These are phyloP conservation scores for Phytophthora cajani DNA, from an alignment of 352 stramenopile species.

Conservation along the genomic window DNA sequence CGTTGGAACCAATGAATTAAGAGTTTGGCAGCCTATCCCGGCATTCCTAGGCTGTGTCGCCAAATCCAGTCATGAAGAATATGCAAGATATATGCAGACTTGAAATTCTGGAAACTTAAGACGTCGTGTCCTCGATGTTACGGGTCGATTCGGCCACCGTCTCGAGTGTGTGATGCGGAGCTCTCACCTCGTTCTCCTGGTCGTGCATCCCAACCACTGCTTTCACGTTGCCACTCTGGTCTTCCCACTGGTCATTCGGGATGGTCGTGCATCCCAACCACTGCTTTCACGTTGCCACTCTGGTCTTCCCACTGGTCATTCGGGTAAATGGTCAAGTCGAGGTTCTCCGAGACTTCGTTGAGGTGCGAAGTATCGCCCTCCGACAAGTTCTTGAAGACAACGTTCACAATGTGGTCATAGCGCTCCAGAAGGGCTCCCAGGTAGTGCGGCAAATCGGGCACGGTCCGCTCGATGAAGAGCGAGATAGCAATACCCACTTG, in stretches of 20 bases:
- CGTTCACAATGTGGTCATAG: constrained; percentile 68
- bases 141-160: constrained; percentile 17
- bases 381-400: constrained; percentile 70
- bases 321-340: constrained; percentile 71
- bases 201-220: constrained; percentile 13
- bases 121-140: constrained; percentile 12
- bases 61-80: constrained; percentile 4
- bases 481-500: constrained; percentile 64
- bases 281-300: constrained; percentile 4
- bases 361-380: constrained; percentile 62
- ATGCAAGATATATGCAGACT: constrained; percentile 4
- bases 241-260: constrained; percentile 65
- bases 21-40: not conserved
- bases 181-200: constrained; percentile 22
- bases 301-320: constrained; percentile 68
- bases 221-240: constrained; percentile 22
- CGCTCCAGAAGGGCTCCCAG: constrained; percentile 57
- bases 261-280: constrained; percentile 48
- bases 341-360: constrained; percentile 62
- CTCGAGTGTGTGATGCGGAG: constrained; percentile 15
- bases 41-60: too few species aligned
- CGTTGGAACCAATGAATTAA: not conserved
- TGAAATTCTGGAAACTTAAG: constrained; percentile 4
- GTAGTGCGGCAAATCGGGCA: constrained; percentile 59
- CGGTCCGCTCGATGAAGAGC: constrained; percentile 56